phyloP scores from a whole-genome alignment of 345 rosid species.

The Raphanus raphanistrum region DNA sequence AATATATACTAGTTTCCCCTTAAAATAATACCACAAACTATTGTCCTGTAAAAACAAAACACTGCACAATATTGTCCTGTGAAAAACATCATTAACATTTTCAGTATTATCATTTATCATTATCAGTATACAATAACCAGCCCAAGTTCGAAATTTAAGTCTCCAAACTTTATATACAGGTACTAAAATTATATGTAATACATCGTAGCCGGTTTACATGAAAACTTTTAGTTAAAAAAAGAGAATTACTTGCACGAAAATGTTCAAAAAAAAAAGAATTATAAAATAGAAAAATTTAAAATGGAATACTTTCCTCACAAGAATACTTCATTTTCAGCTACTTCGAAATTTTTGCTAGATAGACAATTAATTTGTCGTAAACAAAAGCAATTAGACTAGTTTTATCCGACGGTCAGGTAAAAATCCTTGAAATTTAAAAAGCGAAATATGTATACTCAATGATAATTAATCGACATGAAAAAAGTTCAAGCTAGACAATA shows the following conservation, averaged over 20 bases:
- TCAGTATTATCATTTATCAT: neutral
- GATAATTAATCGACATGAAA: neutral
- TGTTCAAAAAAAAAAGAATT: neutral
- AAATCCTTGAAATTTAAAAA: neutral
- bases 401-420: neutral
- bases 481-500: neutral
- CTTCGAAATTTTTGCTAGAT: neutral
- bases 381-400: neutral
- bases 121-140: neutral
- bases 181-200: neutral
- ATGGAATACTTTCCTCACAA: slow-evolving; percentile 7
- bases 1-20: too few species aligned
- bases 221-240: neutral
- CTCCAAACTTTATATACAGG: neutral
- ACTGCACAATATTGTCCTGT: neutral
- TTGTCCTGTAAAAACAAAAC: too few species aligned
- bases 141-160: neutral
- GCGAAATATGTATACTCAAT: neutral
- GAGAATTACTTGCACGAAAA: too few species aligned
- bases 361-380: neutral
- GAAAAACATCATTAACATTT: neutral
- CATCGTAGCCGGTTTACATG: neutral
- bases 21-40: too few species aligned
- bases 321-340: slow-evolving; percentile 10
- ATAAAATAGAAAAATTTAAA: slow-evolving; percentile 4